Evolutionary conservation across 495 filamentous ascomycete genomes (phyloP).

Genomic region (Amniculicola lignicola): DNA sequence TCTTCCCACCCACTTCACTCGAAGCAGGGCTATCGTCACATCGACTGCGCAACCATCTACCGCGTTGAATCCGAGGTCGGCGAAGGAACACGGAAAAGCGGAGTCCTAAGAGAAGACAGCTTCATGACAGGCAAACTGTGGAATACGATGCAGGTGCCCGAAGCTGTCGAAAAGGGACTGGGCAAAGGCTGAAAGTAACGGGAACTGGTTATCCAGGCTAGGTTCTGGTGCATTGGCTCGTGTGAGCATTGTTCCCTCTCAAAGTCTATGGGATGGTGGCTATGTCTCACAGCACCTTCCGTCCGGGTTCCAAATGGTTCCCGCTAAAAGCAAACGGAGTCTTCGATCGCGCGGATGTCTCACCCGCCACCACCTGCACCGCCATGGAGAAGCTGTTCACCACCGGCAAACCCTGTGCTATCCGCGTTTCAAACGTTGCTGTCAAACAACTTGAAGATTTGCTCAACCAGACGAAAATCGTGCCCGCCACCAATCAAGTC

Average conservation of each 20-base stretch:
- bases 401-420: not conserved
- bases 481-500: not conserved
- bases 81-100: not conserved
- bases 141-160: not conserved
- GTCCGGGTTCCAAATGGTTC: not conserved
- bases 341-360: not conserved
- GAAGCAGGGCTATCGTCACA: not conserved
- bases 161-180: not conserved
- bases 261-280: no score
- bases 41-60: not conserved
- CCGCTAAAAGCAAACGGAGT: not conserved
- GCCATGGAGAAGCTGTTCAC: not conserved
- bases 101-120: not conserved
- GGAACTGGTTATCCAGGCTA: not conserved
- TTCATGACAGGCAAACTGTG: not conserved
- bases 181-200: not conserved
- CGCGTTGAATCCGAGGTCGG: not conserved
- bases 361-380: not conserved
- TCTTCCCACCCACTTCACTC: not conserved
- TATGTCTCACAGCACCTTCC: not conserved
- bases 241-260: no score
- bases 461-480: not conserved
- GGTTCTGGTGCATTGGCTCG: not conserved
- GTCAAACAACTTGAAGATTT: not conserved
- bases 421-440: not conserved